Evolutionary conservation across 345 rosid species (phyloP).

Genomic region (Salix exigua): DNA sequence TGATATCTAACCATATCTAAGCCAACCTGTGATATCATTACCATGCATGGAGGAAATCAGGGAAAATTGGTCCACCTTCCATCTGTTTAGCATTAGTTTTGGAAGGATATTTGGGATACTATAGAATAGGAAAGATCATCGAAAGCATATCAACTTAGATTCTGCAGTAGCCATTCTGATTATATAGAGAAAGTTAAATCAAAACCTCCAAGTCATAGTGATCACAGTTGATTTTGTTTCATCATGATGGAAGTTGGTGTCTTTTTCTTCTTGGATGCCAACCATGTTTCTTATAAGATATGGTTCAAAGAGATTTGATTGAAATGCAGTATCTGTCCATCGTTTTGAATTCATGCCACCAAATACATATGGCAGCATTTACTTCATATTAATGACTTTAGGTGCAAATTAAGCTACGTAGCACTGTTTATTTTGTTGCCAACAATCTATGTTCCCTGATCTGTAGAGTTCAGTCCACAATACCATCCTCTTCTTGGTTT

Average conservation of each 20-base stretch:
- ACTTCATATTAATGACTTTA: too few species aligned
- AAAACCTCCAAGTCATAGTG: background rate
- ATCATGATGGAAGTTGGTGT: background rate
- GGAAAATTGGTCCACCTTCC: background rate
- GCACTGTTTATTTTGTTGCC: background rate
- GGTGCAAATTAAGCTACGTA: background rate
- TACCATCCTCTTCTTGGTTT: background rate
- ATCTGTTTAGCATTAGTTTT: background rate
- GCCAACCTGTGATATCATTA: background rate
- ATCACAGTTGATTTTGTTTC: background rate
- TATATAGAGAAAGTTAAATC: background rate
- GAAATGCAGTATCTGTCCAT: background rate
- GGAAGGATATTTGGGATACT: background rate
- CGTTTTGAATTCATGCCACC: background rate
- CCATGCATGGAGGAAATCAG: background rate
- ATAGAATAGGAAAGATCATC: background rate
- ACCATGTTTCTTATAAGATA: background rate
- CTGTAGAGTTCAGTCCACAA: background rate
- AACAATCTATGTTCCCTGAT: background rate
- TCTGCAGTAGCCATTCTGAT: background rate
- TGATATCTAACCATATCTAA: constrained; percentile 8
- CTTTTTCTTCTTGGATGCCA: constrained; percentile 9
- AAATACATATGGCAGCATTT: background rate
- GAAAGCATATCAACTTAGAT: background rate
- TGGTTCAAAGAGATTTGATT: background rate